phyloP scores from a whole-genome alignment of 345 rosid species.

The Isatis tinctoria region DNA sequence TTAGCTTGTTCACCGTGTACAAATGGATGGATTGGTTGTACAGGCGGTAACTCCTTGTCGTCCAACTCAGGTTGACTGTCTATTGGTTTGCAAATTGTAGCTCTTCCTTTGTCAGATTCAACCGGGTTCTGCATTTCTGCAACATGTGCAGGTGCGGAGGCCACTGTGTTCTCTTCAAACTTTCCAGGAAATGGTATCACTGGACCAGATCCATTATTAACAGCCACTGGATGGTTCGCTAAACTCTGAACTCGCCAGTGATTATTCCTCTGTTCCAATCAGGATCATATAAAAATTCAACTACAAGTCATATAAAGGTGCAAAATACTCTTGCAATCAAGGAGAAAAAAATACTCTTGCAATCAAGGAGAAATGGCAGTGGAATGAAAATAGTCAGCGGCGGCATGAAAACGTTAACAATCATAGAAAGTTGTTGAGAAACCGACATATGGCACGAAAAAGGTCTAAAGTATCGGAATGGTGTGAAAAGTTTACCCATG shows the following conservation, averaged over 20 bases:
- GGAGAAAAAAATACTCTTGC: background rate
- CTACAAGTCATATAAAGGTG: background rate
- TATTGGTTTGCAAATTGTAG: slow-evolving; percentile 39
- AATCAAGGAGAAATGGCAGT: background rate
- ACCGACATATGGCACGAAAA: background rate
- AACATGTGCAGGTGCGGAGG: slow-evolving; percentile 34
- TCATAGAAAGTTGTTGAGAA: background rate
- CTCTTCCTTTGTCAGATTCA: slow-evolving; percentile 56
- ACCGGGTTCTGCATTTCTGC: slow-evolving; percentile 43
- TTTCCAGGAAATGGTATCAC: slow-evolving; percentile 56
- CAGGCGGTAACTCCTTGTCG: slow-evolving; percentile 40
- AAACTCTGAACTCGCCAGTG: slow-evolving; percentile 85
- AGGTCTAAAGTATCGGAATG: background rate
- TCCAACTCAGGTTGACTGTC: slow-evolving; percentile 53
- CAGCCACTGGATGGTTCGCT: slow-evolving; percentile 53
- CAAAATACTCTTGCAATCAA: background rate
- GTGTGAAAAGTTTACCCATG: slow-evolving; percentile 61
- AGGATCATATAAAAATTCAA: background rate
- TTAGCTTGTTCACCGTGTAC: slow-evolving; percentile 52
- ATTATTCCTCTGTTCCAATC: slow-evolving; percentile 75
- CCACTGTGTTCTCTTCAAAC: slow-evolving; percentile 57
- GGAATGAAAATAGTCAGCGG: background rate
- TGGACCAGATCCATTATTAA: slow-evolving; percentile 70
- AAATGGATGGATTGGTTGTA: slow-evolving; percentile 45
- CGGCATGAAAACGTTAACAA: background rate